Evolutionary conservation across 1,284 basidiomycete species (phyloP).

Genomic region (Phylloboletellus chloephorus): DNA sequence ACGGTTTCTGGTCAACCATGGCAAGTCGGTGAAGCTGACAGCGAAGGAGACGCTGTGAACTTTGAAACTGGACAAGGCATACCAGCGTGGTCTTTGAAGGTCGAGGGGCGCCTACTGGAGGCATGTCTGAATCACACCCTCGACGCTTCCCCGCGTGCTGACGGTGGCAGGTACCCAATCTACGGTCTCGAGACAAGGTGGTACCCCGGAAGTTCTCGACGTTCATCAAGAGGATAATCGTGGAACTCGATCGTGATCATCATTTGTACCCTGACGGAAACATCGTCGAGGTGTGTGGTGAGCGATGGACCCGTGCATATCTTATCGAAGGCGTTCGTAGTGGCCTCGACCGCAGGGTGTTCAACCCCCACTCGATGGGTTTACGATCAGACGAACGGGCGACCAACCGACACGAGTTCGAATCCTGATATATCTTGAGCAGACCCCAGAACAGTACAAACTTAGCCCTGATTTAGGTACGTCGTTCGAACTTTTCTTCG

Average conservation of each 20-base stretch:
- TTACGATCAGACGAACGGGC: constrained; percentile 81
- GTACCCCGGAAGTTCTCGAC: constrained; percentile 79
- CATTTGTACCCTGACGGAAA: constrained; percentile 78
- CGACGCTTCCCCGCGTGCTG: background rate
- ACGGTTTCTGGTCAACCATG: constrained; percentile 82
- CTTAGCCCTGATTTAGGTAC: constrained; percentile 72
- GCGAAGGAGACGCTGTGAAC: constrained; percentile 39
- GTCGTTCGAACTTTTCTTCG: constrained; percentile 11
- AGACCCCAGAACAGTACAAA: constrained; percentile 84
- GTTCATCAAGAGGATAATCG: constrained; percentile 77
- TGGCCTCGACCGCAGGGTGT: constrained; percentile 60
- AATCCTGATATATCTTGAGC: constrained; percentile 77
- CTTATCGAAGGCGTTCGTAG: constrained; percentile 34
- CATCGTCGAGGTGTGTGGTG: constrained; percentile 58
- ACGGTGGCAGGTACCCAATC: constrained; percentile 47
- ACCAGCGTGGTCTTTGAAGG: constrained; percentile 84
- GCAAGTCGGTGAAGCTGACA: constrained; percentile 50
- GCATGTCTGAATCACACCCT: constrained; percentile 36
- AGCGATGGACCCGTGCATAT: background rate
- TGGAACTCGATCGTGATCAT: constrained; percentile 86
- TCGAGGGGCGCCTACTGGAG: constrained; percentile 86
- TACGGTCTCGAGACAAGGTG: constrained; percentile 61
- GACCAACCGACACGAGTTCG: constrained; percentile 75
- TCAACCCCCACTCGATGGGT: constrained; percentile 75
- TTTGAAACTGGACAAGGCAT: constrained; percentile 68